A percentile compares a stretch with the other conserved stretches of the same genome.
Evolutionary conservation across 2,329 filamentous ascomycete species (phyloP).

Genomic region (Ophiobolus disseminans): DNA sequence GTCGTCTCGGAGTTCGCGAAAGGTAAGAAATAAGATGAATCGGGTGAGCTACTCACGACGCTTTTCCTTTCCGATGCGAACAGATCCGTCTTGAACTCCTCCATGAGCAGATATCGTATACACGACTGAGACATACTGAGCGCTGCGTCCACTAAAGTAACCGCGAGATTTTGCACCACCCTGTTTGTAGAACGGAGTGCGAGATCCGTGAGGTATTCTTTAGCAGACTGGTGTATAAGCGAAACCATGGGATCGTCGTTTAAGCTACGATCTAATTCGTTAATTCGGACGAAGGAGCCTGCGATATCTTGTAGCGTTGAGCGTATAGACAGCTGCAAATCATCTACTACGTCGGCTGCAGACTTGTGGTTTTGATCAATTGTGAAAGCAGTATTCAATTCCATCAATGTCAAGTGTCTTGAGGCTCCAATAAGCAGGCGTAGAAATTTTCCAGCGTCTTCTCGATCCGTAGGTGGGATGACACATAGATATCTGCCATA

Average conservation of each 20-base stretch:
- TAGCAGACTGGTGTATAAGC: conserved; percentile 48
- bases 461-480: conserved; percentile 33
- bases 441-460: conserved; percentile 37
- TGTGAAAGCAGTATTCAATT: conserved; percentile 46
- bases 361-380: conserved; percentile 28
- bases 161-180: conserved; percentile 9
- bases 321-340: conserved; percentile 36
- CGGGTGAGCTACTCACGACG: conserved; percentile 12
- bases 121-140: conserved; percentile 20
- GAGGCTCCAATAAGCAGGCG: conserved; percentile 45
- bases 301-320: conserved; percentile 42
- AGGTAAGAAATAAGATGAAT: conserved; percentile 7
- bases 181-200: conserved; percentile 16
- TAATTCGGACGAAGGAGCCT: conserved; percentile 43
- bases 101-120: conserved; percentile 38
- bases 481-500: conserved; percentile 41
- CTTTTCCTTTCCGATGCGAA: conserved; percentile 21
- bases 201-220: conserved; percentile 43
- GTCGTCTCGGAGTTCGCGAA: conserved; percentile 10
- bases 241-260: conserved; percentile 35
- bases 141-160: conserved; percentile 15
- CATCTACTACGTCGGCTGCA: conserved; percentile 27
- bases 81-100: conserved; percentile 44
- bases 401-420: conserved; percentile 42
- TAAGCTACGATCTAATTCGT: background rate